These are phyloP conservation scores for Globisporangium cystogenes DNA, from an alignment of 352 stramenopile genomes.

Conservation along the genomic window DNA sequence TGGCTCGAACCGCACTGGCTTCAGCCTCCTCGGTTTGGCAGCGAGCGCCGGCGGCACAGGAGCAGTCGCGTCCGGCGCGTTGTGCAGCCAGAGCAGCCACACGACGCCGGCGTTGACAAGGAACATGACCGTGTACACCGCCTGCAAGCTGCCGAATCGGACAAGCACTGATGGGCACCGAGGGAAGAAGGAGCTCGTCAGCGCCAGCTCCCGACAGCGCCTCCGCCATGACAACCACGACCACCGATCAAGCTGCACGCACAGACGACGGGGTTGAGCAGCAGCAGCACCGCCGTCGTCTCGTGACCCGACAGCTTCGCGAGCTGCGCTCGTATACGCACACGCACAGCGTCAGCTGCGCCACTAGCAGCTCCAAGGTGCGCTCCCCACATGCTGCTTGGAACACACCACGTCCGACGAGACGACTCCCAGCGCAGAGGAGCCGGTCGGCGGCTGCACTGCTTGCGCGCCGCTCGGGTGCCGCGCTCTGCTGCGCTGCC, in stretches of 20 bases:
- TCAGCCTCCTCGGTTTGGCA: neutral
- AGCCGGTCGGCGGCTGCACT: neutral
- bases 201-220: neutral
- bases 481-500: neutral
- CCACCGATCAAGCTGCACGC: neutral
- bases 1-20: conserved; percentile 3
- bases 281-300: conserved; percentile 26
- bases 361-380: neutral
- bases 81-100: conserved; percentile 40
- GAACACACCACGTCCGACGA: neutral
- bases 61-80: conserved; percentile 1
- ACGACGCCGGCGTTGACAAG: conserved; percentile 35
- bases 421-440: neutral
- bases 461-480: neutral
- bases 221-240: neutral
- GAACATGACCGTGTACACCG: conserved; percentile 18
- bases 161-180: conserved; percentile 26
- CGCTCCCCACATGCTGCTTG: neutral
- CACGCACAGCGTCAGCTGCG: no score
- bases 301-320: conserved; percentile 8
- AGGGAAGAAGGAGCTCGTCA: neutral
- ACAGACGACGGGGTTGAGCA: conserved; percentile 42
- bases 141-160: conserved; percentile 27
- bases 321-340: neutral
- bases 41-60: neutral